These are phyloP conservation scores for Paracamarosporium sp. DNA, from an alignment of 2,329 filamentous ascomycete species.

Conservation along the genomic window DNA sequence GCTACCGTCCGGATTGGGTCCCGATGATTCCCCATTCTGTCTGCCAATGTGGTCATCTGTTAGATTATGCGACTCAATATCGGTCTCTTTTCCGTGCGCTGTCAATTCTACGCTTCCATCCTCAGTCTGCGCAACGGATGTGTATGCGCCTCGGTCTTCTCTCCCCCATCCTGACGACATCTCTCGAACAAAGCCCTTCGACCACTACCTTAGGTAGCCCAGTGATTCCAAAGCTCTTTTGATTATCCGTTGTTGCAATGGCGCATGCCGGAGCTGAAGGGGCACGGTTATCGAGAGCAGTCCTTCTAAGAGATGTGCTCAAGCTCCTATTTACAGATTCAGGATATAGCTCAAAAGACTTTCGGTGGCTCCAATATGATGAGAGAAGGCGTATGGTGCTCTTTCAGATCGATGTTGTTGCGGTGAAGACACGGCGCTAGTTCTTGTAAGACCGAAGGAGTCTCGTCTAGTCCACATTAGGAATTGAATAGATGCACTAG, in stretches of 20 bases:
- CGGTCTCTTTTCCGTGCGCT: conserved; percentile 21
- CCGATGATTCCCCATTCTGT: background rate
- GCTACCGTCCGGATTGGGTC: conserved; percentile 25
- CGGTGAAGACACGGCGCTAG: conserved; percentile 21
- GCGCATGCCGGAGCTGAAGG: background rate
- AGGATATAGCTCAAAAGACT: too few relatives aligned
- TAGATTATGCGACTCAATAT: conserved; percentile 4
- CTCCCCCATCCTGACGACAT: conserved; percentile 31
- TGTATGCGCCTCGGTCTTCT: conserved; percentile 35
- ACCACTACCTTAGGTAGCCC: conserved; percentile 8
- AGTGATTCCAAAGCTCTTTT: conserved; percentile 7
- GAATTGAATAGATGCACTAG: conserved; percentile 5
- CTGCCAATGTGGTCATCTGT: background rate
- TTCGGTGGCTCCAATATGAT: background rate
- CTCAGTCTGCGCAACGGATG: conserved; percentile 40
- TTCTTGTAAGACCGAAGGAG: conserved; percentile 12
- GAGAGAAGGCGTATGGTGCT: background rate
- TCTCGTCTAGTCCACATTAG: conserved; percentile 1
- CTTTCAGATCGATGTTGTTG: background rate
- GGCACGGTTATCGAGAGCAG: background rate
- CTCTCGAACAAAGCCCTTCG: background rate
- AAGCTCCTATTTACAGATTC: background rate
- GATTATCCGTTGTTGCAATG: conserved; percentile 8
- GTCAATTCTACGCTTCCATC: conserved; percentile 23
- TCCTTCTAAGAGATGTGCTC: background rate